Conservation (phyloP, 1,284 basidiomycete species). For the Trichosporon asahii region DNA sequence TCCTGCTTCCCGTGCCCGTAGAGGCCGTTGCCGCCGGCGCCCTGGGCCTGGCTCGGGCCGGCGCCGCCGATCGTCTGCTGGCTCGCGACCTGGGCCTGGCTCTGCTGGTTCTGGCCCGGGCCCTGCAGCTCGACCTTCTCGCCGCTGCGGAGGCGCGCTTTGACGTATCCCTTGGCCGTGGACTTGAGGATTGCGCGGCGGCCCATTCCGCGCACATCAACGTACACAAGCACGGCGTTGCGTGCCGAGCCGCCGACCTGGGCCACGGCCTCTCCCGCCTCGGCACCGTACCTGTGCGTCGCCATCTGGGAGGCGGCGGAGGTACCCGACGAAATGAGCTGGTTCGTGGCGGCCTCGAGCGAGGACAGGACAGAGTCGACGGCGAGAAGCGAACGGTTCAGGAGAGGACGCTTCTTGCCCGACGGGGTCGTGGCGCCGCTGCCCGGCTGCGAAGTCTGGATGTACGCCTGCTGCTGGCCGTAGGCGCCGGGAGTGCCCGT, state of each 20-base stretch:
- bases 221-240: constrained; percentile 71
- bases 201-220: constrained; percentile 69
- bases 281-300: constrained; percentile 61
- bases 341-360: constrained; percentile 63
- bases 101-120: not conserved
- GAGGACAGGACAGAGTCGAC: constrained; percentile 70
- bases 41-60: not conserved
- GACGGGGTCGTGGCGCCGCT: constrained; percentile 11
- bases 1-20: constrained; percentile 1
- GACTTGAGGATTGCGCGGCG: constrained; percentile 63
- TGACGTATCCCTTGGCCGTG: constrained; percentile 49
- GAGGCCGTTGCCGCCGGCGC: not conserved
- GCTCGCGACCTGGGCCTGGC: not conserved
- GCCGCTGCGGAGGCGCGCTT: constrained; percentile 42
- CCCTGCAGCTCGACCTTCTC: constrained; percentile 42
- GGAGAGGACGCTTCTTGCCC: constrained; percentile 40
- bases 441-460: not conserved
- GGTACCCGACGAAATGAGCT: constrained; percentile 61
- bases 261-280: constrained; percentile 61
- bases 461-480: not conserved
- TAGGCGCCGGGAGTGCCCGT: not conserved
- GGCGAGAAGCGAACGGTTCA: constrained; percentile 61
- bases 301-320: constrained; percentile 60
- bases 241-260: constrained; percentile 61
- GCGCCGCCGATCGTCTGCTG: not conserved